phyloP scores from a whole-genome alignment of 768 basidiomycete genomes.

The Tylopilus cervinicoccineus region DNA sequence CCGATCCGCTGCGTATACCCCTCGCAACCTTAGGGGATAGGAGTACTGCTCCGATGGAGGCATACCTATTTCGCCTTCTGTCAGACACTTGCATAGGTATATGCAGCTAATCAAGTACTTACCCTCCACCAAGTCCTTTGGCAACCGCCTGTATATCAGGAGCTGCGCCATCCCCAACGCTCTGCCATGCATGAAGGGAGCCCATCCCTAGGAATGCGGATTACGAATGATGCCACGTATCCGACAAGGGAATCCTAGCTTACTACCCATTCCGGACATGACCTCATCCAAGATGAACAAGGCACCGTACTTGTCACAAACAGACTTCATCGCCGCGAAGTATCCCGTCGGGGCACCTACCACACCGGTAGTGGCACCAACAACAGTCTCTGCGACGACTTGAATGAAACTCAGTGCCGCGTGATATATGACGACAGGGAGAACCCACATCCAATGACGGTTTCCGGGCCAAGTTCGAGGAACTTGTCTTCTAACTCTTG shows the following conservation, averaged over 20 bases:
- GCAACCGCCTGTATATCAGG: conserved; percentile 89
- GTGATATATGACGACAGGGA: not conserved
- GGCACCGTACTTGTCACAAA: conserved; percentile 67
- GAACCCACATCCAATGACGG: conserved; percentile 73
- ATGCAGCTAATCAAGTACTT: conserved; percentile 26
- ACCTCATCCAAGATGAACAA: conserved; percentile 89
- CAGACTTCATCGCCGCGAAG: conserved; percentile 79
- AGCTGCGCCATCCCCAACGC: conserved; percentile 67
- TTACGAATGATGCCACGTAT: not conserved
- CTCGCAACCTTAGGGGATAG: conserved; percentile 68
- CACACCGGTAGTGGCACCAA: conserved; percentile 79
- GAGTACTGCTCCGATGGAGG: conserved; percentile 77
- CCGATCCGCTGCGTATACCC: conserved; percentile 64
- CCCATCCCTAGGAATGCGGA: conserved; percentile 62
- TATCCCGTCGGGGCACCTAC: conserved; percentile 79
- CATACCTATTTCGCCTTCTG: conserved; percentile 50
- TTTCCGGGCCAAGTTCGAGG: conserved; percentile 74
- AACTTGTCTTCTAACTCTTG: conserved; percentile 87
- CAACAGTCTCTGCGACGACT: conserved; percentile 86
- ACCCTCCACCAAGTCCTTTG: conserved; percentile 90
- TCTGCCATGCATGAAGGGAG: conserved; percentile 83
- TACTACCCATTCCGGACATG: conserved; percentile 90
- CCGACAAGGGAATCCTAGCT: conserved; percentile 27
- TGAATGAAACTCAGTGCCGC: not conserved
- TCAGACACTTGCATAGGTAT: conserved; percentile 1